Evolutionary conservation across 179 eudicot species (phyloP).

Genomic region (Nepenthes alata): DNA sequence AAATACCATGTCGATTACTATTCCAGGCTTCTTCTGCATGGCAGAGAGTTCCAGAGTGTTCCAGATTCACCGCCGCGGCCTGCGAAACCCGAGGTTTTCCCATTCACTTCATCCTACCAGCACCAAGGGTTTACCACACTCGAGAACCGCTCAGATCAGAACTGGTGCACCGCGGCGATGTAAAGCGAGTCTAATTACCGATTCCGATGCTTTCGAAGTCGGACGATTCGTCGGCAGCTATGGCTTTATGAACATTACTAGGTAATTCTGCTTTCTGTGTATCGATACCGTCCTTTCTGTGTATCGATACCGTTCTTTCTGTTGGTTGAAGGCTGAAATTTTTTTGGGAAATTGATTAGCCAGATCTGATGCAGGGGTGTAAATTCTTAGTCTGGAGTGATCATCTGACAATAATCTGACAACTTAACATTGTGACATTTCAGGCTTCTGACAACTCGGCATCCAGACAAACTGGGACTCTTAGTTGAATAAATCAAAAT

Average conservation of each 20-base stretch:
- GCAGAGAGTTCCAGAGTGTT: background rate
- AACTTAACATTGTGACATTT: too few species aligned
- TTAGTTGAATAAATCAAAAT: too few species aligned
- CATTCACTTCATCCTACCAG: too few species aligned
- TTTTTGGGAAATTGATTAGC: too few species aligned
- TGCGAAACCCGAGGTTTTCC: background rate
- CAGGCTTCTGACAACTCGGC: too few species aligned
- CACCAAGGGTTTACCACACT: background rate
- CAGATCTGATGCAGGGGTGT: too few species aligned
- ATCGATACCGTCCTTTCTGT: background rate
- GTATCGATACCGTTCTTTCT: background rate
- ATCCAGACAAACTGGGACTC: too few species aligned
- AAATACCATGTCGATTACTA: background rate
- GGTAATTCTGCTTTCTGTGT: conserved; percentile 17
- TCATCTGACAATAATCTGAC: too few species aligned
- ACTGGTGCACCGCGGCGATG: conserved; percentile 2
- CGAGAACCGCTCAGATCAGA: too few species aligned
- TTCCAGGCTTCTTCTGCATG: background rate
- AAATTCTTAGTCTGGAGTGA: too few species aligned
- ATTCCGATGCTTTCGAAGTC: conserved; percentile 66
- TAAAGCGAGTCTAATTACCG: conserved; percentile 43
- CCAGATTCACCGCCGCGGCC: background rate
- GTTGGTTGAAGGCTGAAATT: background rate
- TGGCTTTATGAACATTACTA: conserved; percentile 83
- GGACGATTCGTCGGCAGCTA: conserved; percentile 80